Base-by-base conservation (phyloP, 768 basidiomycete genomes). In the Boletus reticuloceps region DNA sequence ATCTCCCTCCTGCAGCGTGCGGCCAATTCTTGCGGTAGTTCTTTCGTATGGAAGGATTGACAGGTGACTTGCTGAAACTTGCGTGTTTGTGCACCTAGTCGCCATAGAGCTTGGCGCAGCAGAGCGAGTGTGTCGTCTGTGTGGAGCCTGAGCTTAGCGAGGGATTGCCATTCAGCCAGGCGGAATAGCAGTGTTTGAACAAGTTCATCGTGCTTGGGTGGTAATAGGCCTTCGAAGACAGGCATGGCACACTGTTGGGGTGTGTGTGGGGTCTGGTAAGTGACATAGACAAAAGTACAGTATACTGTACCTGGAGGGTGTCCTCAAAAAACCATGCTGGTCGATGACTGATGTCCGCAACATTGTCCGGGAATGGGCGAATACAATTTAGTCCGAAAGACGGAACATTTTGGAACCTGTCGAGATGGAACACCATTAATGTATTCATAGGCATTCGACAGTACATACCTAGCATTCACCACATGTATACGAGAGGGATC, bases 171-270 rank as follows among this genome's bases (percentile, higher is more conserved):
- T 50, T 65, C 51, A 6, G 47, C 48, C 2, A 62, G 53, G 3
- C 10, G 37, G 48, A 62, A 65, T 0, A 75, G 44, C 0, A 77
- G 53, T 2, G 59, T 56, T 8, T 59, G 50, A 1, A 74, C 47
- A 3, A 60, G 46, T 1, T 22, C 17, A 1, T 75, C 56, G 19
- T 74, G 61, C 0, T 29, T 47, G 9, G 63, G 53, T 5, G 64
- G 66, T 1, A 78, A 58, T 0, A 80, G 65, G 4, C 70, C 75
- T 7, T 79, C 73, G 31, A 78, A 76, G 0, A 64, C 71, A 0
- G 77, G 76, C 3, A 77, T 64, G 0, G 71, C 60, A 47, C 73
- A 74, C 75, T 76, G 22, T 6, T 16, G 2, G 2, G 9, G 19
- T 38, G 22, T 27, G 25, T 27, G 12, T 10, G 14, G 11, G 6